Conservation (phyloP, 768 basidiomycete species). For the Podaxis rugospora region DNA sequence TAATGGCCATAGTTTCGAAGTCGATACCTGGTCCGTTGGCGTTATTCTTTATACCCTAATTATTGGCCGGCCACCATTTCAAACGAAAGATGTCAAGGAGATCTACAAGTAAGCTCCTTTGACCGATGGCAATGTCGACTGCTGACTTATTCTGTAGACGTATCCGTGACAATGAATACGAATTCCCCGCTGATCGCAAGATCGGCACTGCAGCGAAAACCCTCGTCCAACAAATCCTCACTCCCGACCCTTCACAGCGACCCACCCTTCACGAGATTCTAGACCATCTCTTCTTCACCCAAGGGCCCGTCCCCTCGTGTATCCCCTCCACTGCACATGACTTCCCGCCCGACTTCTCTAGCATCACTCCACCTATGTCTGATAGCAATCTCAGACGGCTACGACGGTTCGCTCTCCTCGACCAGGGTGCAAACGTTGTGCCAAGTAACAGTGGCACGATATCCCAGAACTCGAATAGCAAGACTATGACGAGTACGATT, state of each 20-base stretch:
- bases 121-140: background rate
- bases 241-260: conserved; percentile 75
- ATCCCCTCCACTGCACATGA: conserved; percentile 82
- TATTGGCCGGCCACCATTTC: conserved; percentile 95
- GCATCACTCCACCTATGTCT: conserved; percentile 56
- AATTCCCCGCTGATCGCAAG: conserved; percentile 75
- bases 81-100: conserved; percentile 95
- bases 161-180: conserved; percentile 91
- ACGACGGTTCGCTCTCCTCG: conserved; percentile 57
- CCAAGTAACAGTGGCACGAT: conserved; percentile 3
- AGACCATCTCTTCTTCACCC: conserved; percentile 77
- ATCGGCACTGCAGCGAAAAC: conserved; percentile 71
- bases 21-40: conserved; percentile 96
- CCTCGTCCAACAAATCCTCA: conserved; percentile 82
- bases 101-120: conserved; percentile 77
- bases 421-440: conserved; percentile 39
- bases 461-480: conserved; percentile 22
- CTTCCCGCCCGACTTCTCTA: conserved; percentile 66
- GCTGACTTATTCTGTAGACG: conserved; percentile 44
- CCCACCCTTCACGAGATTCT: conserved; percentile 85
- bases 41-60: conserved; percentile 95
- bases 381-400: conserved; percentile 68
- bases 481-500: conserved; percentile 53
- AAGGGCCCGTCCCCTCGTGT: conserved; percentile 74
- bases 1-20: conserved; percentile 97